Conservation (phyloP, 139 green algal genomes). For the Chlamydomonas applanata region DNA sequence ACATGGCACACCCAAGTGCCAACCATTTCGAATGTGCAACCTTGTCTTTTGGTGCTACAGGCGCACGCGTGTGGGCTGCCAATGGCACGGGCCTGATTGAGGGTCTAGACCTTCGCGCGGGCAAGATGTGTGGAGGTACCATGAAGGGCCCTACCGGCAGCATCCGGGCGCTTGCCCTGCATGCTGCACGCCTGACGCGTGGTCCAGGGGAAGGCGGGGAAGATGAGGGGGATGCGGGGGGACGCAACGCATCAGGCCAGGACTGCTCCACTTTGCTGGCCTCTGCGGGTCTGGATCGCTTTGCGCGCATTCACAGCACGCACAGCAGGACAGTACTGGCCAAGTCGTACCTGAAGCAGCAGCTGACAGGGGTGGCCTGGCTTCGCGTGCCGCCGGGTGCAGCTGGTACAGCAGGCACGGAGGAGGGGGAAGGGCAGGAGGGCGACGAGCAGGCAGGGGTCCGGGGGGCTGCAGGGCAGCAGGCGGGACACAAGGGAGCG, state of each 20-base stretch:
- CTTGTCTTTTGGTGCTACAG: conserved; percentile 35
- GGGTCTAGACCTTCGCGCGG: conserved; percentile 47
- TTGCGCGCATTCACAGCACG: conserved; percentile 59
- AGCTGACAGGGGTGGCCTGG: conserved; percentile 14
- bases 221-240: background rate
- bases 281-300: conserved; percentile 66
- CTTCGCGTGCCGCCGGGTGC: background rate
- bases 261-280: conserved; percentile 39
- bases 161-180: conserved; percentile 40
- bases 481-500: too few species aligned
- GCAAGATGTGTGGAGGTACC: conserved; percentile 8
- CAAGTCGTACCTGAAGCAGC: conserved; percentile 36
- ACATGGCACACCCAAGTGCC: too few species aligned
- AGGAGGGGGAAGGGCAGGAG: too few species aligned
- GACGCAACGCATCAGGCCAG: too few species aligned
- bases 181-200: conserved; percentile 27
- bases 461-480: too few species aligned
- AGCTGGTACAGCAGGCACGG: background rate
- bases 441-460: too few species aligned
- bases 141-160: conserved; percentile 55
- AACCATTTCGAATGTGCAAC: too few species aligned
- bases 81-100: conserved; percentile 62
- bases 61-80: conserved; percentile 56
- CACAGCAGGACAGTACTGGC: conserved; percentile 1
- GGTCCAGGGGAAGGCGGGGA: background rate